Base-by-base conservation (phyloP, 2,329 filamentous ascomycete genomes). In the Colletotrichum costaricense region DNA sequence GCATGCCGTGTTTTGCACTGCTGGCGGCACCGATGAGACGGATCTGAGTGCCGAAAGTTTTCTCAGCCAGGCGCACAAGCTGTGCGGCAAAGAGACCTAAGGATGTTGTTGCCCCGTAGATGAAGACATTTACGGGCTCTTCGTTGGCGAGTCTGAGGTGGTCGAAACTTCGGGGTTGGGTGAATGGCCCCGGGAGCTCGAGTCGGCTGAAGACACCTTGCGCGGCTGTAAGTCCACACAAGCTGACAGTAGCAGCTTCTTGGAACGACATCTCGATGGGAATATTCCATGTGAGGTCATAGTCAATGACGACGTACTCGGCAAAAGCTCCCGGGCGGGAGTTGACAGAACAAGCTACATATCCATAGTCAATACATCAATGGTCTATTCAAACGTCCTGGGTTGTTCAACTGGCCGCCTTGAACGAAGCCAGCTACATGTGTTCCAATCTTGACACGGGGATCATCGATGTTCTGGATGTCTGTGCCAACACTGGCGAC, bases 281-380 rank as follows among this genome's bases (percentile, higher is more conserved):
- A 0, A 86, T 69, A 1, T 69, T 74, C 82, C 84, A 86, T 1
- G 83, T 76, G 0, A 87, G 78, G 52, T 86, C 84, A 52, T 77
- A 79, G 1, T 79, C 77, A 0, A 78, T 69, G 0, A 69, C 76
- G 11, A 85, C 69, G 60, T 82, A 85, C 66, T 87, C 84, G 1
- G 85, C 81, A 74, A 87, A 88, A 0, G 85, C 84, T 7, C 85
- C 86, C 0, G 85, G 83, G 0, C 83, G 80, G 5, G 83, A 79
- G 63, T 86, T 86, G 7, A 79, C 76, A 14, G 81, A 83, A 67
- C 81, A 83, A 1, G 84, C 79, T 42, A 42, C 38, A 42, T 42
- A 19, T 19, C 2, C 14, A 5, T 19, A 42, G 14, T 42, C 16
- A 19, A 16, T 8, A 42, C 6, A 6, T 42, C 16, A 4, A 16